These are phyloP conservation scores for Agaricus subrufescens DNA, from an alignment of 768 basidiomycete genomes.

Conservation along the genomic window DNA sequence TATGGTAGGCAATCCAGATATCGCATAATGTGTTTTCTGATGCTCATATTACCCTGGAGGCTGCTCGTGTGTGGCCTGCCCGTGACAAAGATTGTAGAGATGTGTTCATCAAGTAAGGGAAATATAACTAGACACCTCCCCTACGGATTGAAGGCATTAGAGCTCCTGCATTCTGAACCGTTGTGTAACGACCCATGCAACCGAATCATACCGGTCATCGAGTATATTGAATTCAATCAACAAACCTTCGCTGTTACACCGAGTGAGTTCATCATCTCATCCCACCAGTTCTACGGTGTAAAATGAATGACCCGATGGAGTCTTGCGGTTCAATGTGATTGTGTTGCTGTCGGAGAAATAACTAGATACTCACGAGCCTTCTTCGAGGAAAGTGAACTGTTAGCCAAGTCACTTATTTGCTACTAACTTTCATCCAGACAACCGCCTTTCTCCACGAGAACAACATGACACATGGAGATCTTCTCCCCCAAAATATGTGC, in stretches of 20 bases:
- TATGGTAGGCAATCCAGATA: neutral
- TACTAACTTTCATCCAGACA: neutral
- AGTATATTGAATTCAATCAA: neutral
- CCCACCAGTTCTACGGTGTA: too few relatives aligned
- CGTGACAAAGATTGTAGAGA: neutral
- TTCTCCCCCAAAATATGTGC: neutral
- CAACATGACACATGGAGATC: neutral
- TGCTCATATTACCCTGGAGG: neutral
- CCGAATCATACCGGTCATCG: neutral
- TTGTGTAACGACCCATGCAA: neutral
- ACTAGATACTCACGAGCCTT: neutral
- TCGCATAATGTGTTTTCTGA: neutral
- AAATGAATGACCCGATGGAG: neutral
- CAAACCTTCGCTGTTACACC: neutral
- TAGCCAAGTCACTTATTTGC: neutral
- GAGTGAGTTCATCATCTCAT: neutral
- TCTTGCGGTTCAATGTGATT: neutral
- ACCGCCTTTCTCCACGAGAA: neutral
- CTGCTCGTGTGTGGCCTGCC: neutral
- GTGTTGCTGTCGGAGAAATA: neutral
- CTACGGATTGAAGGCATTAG: neutral
- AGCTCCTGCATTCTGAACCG: neutral
- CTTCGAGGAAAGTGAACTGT: neutral
- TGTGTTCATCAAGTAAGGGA: neutral
- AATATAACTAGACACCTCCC: too few relatives aligned